These are phyloP conservation scores for Monosporozyma yasuniensis DNA, from an alignment of 805 yeast species.

Conservation along the genomic window DNA sequence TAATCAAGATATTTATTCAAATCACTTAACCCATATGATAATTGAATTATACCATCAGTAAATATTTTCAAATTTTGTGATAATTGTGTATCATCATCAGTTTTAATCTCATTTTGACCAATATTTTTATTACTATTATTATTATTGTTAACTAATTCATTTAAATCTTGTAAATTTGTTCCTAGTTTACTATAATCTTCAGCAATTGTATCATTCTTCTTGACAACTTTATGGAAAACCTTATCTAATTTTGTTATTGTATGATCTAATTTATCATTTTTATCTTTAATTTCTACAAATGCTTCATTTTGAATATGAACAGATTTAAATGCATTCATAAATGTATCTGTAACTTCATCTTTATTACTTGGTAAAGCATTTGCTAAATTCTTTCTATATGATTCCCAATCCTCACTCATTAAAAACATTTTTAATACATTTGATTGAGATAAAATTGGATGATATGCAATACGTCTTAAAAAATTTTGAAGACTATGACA, in stretches of 20 bases:
- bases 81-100: constrained; percentile 1
- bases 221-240: constrained; percentile 62
- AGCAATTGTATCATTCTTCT: constrained; percentile 63
- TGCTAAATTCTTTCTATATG: constrained; percentile 22
- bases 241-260: constrained; percentile 71
- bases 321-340: constrained; percentile 88
- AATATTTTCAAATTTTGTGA: constrained; percentile 35
- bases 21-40: constrained; percentile 35
- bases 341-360: constrained; percentile 81
- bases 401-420: constrained; percentile 28
- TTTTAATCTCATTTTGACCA: constrained; percentile 13
- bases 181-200: constrained; percentile 66
- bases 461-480: constrained; percentile 60
- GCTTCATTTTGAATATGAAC: constrained; percentile 61
- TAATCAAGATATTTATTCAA: constrained; percentile 55
- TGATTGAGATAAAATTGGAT: constrained; percentile 62
- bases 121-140: constrained; percentile 3
- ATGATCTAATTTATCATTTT: constrained; percentile 76
- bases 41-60: constrained; percentile 38
- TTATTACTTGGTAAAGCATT: constrained; percentile 20
- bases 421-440: constrained; percentile 39
- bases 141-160: constrained; percentile 43
- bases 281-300: constrained; percentile 73
- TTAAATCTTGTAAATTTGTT: constrained; percentile 57
- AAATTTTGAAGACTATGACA: constrained; percentile 74